Evolutionary conservation across 768 basidiomycete species (phyloP).

Genomic region (Harrya chromipes): DNA sequence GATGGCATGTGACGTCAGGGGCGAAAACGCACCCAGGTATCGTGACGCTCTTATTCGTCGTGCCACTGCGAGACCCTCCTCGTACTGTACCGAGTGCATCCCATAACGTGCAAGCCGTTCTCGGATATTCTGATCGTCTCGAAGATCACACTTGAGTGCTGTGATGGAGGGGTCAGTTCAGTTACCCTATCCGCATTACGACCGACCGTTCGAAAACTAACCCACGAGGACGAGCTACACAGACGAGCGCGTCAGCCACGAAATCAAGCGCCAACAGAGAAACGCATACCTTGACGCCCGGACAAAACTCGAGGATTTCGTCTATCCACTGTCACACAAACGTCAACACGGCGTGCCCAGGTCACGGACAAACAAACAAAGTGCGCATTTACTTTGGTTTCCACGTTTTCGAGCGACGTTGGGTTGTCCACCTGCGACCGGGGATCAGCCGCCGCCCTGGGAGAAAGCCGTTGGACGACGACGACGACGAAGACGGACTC

Average conservation of each 20-base stretch:
- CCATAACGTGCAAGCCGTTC: slow-evolving; percentile 73
- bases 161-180: slow-evolving; percentile 10
- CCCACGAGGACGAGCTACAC: slow-evolving; percentile 82
- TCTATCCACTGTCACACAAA: slow-evolving; percentile 75
- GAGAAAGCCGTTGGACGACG: too few species aligned
- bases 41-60: slow-evolving; percentile 89
- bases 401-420: slow-evolving; percentile 93
- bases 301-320: slow-evolving; percentile 89
- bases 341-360: background rate
- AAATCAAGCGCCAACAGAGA: background rate
- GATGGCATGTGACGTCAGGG: too few species aligned
- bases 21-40: slow-evolving; percentile 72
- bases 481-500: too few species aligned
- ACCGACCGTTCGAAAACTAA: slow-evolving; percentile 37
- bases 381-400: slow-evolving; percentile 62
- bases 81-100: slow-evolving; percentile 79
- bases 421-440: slow-evolving; percentile 80
- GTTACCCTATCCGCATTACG: background rate
- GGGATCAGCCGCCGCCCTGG: background rate
- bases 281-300: slow-evolving; percentile 79
- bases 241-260: slow-evolving; percentile 3
- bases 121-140: slow-evolving; percentile 73
- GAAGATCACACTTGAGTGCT: slow-evolving; percentile 95
- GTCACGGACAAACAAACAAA: background rate
- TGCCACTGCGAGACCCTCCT: slow-evolving; percentile 86